A percentile compares a stretch with the other conserved stretches of the same genome.
These are phyloP conservation scores for Pseudopyrenochaeta lycopersici DNA, from an alignment of 2,329 filamentous ascomycete species.

Conservation along the genomic window DNA sequence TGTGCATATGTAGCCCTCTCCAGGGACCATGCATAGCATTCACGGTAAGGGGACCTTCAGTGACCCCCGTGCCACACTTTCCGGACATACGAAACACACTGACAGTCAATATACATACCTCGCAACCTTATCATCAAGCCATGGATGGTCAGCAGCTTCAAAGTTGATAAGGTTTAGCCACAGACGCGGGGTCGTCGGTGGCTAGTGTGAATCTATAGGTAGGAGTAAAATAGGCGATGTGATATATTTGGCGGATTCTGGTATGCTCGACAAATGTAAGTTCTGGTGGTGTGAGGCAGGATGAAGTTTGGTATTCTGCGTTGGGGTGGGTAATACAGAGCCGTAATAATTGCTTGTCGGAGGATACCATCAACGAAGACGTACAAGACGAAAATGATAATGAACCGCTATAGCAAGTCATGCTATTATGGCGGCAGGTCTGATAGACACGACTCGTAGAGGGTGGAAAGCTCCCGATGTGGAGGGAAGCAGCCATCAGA, in stretches of 20 bases:
- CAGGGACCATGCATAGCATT: background rate
- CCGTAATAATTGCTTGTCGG: background rate
- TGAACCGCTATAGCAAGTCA: background rate
- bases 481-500: background rate
- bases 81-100: background rate
- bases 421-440: slow-evolving; percentile 1
- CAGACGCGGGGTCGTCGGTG: slow-evolving; percentile 1
- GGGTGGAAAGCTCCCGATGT: background rate
- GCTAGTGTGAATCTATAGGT: slow-evolving; percentile 5
- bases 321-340: background rate
- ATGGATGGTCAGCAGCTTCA: background rate
- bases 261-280: background rate
- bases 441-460: background rate
- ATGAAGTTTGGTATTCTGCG: background rate
- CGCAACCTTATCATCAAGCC: background rate
- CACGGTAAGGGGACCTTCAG: background rate
- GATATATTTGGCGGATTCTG: slow-evolving; percentile 2
- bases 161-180: background rate
- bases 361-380: background rate
- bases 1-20: background rate
- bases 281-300: background rate
- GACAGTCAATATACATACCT: background rate
- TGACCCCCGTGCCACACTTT: background rate
- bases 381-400: background rate
- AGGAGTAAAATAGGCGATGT: background rate